These are phyloP conservation scores for Camelina hispida DNA, from an alignment of 345 rosid species.

Conservation along the genomic window DNA sequence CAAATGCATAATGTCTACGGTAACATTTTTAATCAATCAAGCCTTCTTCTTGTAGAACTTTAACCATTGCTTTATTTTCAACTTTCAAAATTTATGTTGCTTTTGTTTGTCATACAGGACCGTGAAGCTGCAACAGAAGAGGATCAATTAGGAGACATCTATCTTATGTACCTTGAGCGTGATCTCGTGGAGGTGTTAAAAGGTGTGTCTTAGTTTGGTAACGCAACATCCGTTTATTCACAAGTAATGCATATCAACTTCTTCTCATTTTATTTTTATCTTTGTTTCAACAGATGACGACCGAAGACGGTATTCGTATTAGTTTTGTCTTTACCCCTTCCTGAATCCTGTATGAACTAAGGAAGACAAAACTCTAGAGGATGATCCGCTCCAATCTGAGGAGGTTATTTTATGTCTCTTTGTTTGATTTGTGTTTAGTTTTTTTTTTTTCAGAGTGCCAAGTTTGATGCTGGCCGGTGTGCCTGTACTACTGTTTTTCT, in stretches of 20 bases:
- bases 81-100: neutral
- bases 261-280: neutral
- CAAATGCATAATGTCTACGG: neutral
- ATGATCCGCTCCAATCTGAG: no score
- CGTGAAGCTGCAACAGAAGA: conserved; percentile 15
- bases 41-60: neutral
- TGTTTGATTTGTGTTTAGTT: neutral
- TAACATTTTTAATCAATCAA: neutral
- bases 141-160: neutral
- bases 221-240: neutral
- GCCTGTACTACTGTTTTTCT: neutral
- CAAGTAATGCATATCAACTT: neutral
- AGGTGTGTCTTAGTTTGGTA: neutral
- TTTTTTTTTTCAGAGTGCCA: neutral
- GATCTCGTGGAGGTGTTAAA: neutral
- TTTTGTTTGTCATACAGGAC: neutral
- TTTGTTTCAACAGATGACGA: neutral
- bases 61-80: neutral
- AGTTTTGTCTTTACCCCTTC: neutral
- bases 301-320: no score
- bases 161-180: neutral
- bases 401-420: neutral
- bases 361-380: no score
- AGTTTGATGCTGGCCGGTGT: neutral
- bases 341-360: neutral